phyloP scores from a whole-genome alignment of 495 filamentous ascomycete genomes.

The Penicillium turbatum region DNA sequence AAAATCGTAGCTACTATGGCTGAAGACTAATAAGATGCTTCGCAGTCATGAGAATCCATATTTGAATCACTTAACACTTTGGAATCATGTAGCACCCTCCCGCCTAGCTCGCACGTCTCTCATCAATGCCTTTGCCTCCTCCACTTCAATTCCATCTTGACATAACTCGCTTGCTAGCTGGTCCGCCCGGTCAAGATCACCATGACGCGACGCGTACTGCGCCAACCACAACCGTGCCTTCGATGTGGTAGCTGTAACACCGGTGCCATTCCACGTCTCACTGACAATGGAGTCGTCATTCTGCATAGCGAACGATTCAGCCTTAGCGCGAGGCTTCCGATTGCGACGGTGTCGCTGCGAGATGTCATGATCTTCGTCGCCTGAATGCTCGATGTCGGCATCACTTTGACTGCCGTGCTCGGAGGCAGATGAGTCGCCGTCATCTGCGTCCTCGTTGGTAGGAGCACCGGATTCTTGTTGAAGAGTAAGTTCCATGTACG shows the following conservation, averaged over 20 bases:
- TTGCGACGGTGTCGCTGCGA: conserved; percentile 14
- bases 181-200: conserved; percentile 69
- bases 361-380: conserved; percentile 25
- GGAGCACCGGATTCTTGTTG: conserved; percentile 70
- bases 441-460: conserved; percentile 29
- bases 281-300: conserved; percentile 47
- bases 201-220: conserved; percentile 66
- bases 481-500: conserved; percentile 92
- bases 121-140: conserved; percentile 95
- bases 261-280: conserved; percentile 53
- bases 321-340: conserved; percentile 21
- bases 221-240: conserved; percentile 95
- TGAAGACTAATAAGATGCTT: conserved; percentile 10
- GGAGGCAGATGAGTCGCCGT: conserved; percentile 25
- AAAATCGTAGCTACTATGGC: neutral
- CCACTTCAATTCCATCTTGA: conserved; percentile 94
- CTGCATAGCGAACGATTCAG: conserved; percentile 40
- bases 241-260: conserved; percentile 82
- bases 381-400: conserved; percentile 43
- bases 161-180: conserved; percentile 85
- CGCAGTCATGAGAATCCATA: conserved; percentile 18
- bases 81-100: conserved; percentile 45
- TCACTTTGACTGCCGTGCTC: conserved; percentile 23
- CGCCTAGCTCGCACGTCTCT: conserved; percentile 80
- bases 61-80: conserved; percentile 6